Evolutionary conservation across 176 grass and related monocot genomes (phyloP).

Genomic region (Guadua angustifolia): DNA sequence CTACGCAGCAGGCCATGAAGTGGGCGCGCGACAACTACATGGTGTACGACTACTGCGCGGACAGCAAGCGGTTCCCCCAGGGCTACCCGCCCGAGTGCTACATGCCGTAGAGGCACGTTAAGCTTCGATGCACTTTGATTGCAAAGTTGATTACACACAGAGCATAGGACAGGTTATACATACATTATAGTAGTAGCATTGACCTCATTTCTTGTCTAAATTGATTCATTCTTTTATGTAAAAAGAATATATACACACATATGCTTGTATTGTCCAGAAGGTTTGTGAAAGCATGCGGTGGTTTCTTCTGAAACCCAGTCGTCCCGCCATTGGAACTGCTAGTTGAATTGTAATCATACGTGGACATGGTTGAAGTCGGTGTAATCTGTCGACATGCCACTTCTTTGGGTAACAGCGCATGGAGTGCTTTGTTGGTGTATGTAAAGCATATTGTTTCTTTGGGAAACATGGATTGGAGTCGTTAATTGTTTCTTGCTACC

Average conservation of each 20-base stretch:
- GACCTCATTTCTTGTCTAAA: constrained; percentile 8
- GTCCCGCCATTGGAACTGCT: neutral
- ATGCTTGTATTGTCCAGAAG: neutral
- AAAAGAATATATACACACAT: neutral
- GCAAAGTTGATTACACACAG: constrained; percentile 1
- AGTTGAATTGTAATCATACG: neutral
- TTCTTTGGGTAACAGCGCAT: neutral
- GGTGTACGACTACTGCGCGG: constrained; percentile 70
- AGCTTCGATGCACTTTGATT: constrained; percentile 19
- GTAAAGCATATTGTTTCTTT: no score
- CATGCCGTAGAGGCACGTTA: constrained; percentile 43
- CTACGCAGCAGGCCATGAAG: constrained; percentile 46
- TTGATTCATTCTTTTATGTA: constrained; percentile 42
- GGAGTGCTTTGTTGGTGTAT: neutral
- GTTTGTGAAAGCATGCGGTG: neutral
- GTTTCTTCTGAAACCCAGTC: neutral
- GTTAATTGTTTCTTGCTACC: neutral
- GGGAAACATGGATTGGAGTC: neutral
- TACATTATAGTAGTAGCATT: neutral
- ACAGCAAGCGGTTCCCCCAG: constrained; percentile 40
- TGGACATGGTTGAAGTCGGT: neutral
- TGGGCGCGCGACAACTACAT: constrained; percentile 58
- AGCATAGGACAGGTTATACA: neutral
- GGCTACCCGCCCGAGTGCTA: constrained; percentile 52
- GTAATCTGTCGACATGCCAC: neutral